A percentile compares a stretch with the other conserved stretches of the same genome.
Evolutionary conservation across 495 filamentous ascomycete genomes (phyloP).

Genomic region (Penicillium taxi): DNA sequence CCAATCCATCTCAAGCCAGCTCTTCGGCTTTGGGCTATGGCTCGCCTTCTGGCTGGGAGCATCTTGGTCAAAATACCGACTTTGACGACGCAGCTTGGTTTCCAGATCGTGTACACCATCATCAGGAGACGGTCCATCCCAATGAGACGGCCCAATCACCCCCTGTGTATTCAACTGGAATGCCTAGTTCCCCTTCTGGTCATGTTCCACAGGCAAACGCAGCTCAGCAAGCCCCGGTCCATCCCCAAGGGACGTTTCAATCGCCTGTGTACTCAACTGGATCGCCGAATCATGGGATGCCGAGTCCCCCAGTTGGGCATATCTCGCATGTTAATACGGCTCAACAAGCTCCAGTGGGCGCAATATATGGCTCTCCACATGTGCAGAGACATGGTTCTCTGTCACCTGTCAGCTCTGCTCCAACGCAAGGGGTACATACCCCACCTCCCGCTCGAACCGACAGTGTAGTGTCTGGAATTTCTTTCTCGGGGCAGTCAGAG

Average conservation of each 20-base stretch:
- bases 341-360: neutral
- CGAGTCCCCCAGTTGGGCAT: neutral
- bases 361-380: neutral
- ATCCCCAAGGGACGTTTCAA: neutral
- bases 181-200: neutral
- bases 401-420: slow-evolving; percentile 23
- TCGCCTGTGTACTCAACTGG: no score
- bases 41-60: slow-evolving; percentile 55
- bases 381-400: slow-evolving; percentile 3
- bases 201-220: neutral
- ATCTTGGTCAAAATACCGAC: slow-evolving; percentile 36
- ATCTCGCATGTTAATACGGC: slow-evolving; percentile 7
- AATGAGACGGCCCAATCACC: slow-evolving; percentile 8
- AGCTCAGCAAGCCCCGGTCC: neutral
- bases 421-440: slow-evolving; percentile 7
- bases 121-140: slow-evolving; percentile 1
- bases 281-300: slow-evolving; percentile 1
- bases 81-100: slow-evolving; percentile 29
- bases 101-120: slow-evolving; percentile 13
- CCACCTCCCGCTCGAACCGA: slow-evolving; percentile 21
- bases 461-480: slow-evolving; percentile 20
- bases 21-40: slow-evolving; percentile 45
- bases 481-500: slow-evolving; percentile 13
- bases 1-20: slow-evolving; percentile 13
- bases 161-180: slow-evolving; percentile 8